Evolutionary conservation across 177 flowering plant genomes (phyloP).

Genomic region (Vitis hybrid): DNA sequence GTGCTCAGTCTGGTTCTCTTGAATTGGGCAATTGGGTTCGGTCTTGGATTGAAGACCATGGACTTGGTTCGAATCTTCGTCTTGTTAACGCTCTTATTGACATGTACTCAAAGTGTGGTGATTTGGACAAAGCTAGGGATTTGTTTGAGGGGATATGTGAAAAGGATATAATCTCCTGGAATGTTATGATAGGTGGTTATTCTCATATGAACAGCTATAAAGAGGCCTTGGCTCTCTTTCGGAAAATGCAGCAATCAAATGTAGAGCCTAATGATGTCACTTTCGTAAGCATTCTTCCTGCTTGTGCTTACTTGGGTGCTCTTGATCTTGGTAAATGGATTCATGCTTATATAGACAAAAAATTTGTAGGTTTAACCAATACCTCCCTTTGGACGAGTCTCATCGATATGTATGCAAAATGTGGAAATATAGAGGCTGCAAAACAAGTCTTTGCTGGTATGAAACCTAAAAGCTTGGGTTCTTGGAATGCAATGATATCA

Average conservation of each 20-base stretch:
- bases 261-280: conserved; percentile 66
- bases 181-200: conserved; percentile 77
- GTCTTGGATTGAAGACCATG: conserved; percentile 47
- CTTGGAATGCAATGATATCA: conserved; percentile 80
- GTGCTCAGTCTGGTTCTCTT: conserved; percentile 57
- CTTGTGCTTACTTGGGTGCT: conserved; percentile 65
- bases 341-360: conserved; percentile 57
- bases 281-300: conserved; percentile 56
- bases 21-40: conserved; percentile 45
- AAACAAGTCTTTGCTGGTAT: conserved; percentile 40
- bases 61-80: conserved; percentile 34
- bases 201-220: conserved; percentile 39
- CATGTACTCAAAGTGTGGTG: conserved; percentile 79
- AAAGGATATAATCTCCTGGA: conserved; percentile 64
- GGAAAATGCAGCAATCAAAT: conserved; percentile 42
- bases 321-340: conserved; percentile 77
- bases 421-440: conserved; percentile 62
- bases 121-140: conserved; percentile 38
- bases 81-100: conserved; percentile 63
- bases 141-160: conserved; percentile 43
- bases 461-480: conserved; percentile 38
- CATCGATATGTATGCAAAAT: conserved; percentile 70
- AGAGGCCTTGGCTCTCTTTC: conserved; percentile 59
- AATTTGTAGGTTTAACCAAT: conserved; percentile 23
- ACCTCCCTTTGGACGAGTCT: conserved; percentile 58